A percentile compares a stretch with the other conserved stretches of the same genome.
Conservation (phyloP, 228 moss, liverwort and hornwort genomes). For the Sphagnum magellanicum region DNA sequence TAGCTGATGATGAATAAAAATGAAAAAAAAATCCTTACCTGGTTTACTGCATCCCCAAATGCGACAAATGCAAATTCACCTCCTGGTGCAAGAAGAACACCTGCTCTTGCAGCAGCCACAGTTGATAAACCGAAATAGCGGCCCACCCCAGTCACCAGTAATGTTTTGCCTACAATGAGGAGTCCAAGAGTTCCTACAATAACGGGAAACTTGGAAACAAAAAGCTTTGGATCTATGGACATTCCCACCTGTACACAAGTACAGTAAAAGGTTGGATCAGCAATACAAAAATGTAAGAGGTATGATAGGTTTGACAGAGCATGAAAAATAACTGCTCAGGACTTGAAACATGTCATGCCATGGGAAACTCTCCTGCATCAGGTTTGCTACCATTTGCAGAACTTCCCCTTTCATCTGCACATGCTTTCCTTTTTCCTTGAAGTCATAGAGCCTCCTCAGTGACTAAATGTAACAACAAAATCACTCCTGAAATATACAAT, state of each 20-base stretch:
- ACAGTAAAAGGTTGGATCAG: background rate
- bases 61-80: conserved; percentile 99
- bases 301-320: too few species aligned
- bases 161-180: conserved; percentile 81
- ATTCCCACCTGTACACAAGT: conserved; percentile 78
- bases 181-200: conserved; percentile 72
- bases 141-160: conserved; percentile 78
- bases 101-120: conserved; percentile 81
- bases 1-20: background rate
- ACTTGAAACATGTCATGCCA: too few species aligned
- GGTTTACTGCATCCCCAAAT: conserved; percentile 97
- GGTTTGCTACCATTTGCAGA: too few species aligned
- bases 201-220: conserved; percentile 71
- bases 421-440: too few species aligned
- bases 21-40: conserved; percentile 33
- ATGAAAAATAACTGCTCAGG: too few species aligned
- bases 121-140: conserved; percentile 86
- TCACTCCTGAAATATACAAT: background rate
- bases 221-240: conserved; percentile 92
- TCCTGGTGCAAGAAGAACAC: conserved; percentile 92
- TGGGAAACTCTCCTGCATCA: too few species aligned
- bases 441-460: too few species aligned
- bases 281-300: background rate
- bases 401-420: too few species aligned
- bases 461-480: background rate